phyloP scores from a whole-genome alignment of 2,329 filamentous ascomycete species.

The Alternaria tenuissima region DNA sequence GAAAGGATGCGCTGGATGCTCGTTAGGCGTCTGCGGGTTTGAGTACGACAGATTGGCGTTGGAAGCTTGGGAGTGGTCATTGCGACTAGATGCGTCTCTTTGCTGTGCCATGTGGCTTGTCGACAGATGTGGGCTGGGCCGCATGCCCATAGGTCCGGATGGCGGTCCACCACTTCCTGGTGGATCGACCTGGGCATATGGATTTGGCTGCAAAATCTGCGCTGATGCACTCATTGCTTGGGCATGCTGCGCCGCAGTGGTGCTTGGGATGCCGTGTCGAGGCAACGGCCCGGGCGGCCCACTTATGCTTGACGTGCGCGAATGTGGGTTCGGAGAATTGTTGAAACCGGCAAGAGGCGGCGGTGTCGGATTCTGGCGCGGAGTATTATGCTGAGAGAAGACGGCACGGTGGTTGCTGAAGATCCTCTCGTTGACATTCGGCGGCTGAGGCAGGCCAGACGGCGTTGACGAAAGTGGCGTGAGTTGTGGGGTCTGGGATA shows the following conservation, averaged over 20 bases:
- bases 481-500: constrained; percentile 39
- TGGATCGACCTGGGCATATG: constrained; percentile 50
- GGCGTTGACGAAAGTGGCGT: constrained; percentile 39
- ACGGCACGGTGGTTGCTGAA: constrained; percentile 42
- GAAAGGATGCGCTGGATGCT: constrained; percentile 36
- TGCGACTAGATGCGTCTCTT: constrained; percentile 39
- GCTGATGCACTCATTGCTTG: constrained; percentile 30
- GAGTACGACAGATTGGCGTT: constrained; percentile 44
- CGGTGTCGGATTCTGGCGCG: constrained; percentile 46
- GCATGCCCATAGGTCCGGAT: constrained; percentile 47
- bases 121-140: constrained; percentile 47
- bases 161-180: constrained; percentile 36
- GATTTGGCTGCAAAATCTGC: constrained; percentile 49
- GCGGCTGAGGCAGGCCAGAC: constrained; percentile 34
- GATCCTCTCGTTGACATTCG: constrained; percentile 32
- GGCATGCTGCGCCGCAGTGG: constrained; percentile 30
- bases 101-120: constrained; percentile 40
- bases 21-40: constrained; percentile 44
- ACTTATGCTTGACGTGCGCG: constrained; percentile 46
- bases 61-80: constrained; percentile 45
- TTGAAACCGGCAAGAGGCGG: constrained; percentile 40
- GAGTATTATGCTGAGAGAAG: constrained; percentile 44
- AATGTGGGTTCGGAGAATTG: constrained; percentile 47
- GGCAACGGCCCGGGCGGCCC: constrained; percentile 34
- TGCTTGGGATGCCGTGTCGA: constrained; percentile 35